Conservation (phyloP, 1,139 yeast species). For the Geotrichum europaeum region DNA sequence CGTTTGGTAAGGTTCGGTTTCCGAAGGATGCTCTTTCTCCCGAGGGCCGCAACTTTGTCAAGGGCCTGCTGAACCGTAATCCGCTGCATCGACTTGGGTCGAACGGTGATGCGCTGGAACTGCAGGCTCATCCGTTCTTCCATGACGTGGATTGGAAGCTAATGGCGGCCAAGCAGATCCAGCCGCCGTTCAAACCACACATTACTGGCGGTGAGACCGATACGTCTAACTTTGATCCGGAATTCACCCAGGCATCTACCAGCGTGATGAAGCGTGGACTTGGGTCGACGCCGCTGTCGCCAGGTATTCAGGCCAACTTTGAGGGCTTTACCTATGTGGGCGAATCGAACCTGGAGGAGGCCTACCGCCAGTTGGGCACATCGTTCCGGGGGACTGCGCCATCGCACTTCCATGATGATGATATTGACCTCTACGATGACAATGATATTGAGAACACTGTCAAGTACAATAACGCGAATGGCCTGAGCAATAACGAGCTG, state of each 20-base stretch:
- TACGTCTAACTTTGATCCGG: slow-evolving; percentile 95
- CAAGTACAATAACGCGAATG: slow-evolving; percentile 27
- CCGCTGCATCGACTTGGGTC: slow-evolving; percentile 94
- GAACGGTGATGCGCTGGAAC: slow-evolving; percentile 82
- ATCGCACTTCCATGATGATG: slow-evolving; percentile 29
- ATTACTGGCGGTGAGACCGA: slow-evolving; percentile 75
- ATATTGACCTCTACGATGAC: slow-evolving; percentile 36
- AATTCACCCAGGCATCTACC: slow-evolving; percentile 87
- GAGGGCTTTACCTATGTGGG: slow-evolving; percentile 95
- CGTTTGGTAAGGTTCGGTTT: slow-evolving; percentile 93
- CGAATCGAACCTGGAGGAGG: slow-evolving; percentile 84
- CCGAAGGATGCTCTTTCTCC: slow-evolving; percentile 90
- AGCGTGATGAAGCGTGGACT: slow-evolving; percentile 63
- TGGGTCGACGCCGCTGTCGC: slow-evolving; percentile 73
- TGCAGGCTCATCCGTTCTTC: slow-evolving; percentile 86
- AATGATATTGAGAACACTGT: slow-evolving; percentile 33
- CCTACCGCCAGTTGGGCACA: slow-evolving; percentile 8
- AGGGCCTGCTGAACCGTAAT: slow-evolving; percentile 87
- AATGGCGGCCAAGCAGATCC: slow-evolving; percentile 71
- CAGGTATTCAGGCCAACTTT: slow-evolving; percentile 92
- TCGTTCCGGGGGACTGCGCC: slow-evolving; percentile 24
- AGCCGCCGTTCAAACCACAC: slow-evolving; percentile 97
- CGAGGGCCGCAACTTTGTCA: slow-evolving; percentile 91
- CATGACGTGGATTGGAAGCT: slow-evolving; percentile 85
- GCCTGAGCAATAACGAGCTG: slow-evolving; percentile 49